Base-by-base conservation (phyloP, 2,329 filamentous ascomycete genomes). In the Metarhizium humberi region DNA sequence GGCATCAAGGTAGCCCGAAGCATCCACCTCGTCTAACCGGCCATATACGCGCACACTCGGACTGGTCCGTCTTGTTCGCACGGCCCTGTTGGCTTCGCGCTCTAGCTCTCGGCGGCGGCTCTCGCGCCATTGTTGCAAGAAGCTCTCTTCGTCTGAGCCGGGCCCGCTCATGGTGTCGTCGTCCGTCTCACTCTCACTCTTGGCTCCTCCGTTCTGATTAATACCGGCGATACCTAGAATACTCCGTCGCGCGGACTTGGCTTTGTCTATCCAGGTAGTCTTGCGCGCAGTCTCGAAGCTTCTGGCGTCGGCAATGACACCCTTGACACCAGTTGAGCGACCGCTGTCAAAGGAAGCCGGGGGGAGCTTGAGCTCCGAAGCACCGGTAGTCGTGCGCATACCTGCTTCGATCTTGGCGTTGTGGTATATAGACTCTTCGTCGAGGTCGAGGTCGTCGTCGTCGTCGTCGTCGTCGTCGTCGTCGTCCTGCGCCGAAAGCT, bases 1-100 rank as follows among this genome's bases (percentile, higher is more conserved):
- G 55, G 92, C 92, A 70, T 97, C 92, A n/a, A 99, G 80, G 65
- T 95, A 99, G 18, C 92, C 94, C 60, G 87, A 77, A 7, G 90
- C 92, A 75, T 97, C 92, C 1, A 97, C 94, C 57, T 84, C 80
- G 58, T 92, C 87, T 59, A 97, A 75, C 13, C 80, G 81, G 25
- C 94, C 94, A 67, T 88, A 97, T 56, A 86, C 78, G 60, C 88
- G 78, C 60, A 87, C 81, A 63, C 86, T 91, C 1, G 90, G 90
- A 68, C 86, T 92, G 53, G 83, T 86, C 64, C 85, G 82, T 64
- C 87, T 78, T 59, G 78, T 87, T 58, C 79, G 79, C 51, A 84
- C 77, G 61, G 78, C 71, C 59, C 68, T 67, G 61, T 70, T 78
- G 57, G 78, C 74, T 67, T 85, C 77, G 62, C 75, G 75, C 77